A percentile compares a stretch with the other conserved stretches of the same genome.
Evolutionary conservation across 306 rosid genomes (phyloP).

Genomic region (Dryas octopetala): DNA sequence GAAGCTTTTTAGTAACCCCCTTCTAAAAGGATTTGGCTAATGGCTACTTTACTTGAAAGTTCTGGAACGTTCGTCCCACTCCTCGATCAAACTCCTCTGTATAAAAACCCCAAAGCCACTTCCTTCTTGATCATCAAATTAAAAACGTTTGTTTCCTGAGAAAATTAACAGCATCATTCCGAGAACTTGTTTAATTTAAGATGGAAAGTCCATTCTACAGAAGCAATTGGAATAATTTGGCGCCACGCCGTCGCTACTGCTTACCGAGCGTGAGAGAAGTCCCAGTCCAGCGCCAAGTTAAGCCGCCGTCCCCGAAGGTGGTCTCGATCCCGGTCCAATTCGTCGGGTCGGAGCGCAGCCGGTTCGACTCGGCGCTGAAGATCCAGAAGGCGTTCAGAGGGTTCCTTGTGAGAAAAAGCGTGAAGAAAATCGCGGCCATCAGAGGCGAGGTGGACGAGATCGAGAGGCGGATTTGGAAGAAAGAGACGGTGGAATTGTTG

Average conservation of each 20-base stretch:
- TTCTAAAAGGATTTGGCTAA: too few relatives aligned
- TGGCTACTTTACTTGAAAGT: constrained; percentile 19
- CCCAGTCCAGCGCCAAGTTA: constrained; percentile 17
- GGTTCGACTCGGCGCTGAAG: constrained; percentile 38
- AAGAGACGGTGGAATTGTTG: constrained; percentile 31
- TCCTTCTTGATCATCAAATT: background rate
- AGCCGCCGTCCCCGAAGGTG: constrained; percentile 38
- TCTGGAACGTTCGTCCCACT: constrained; percentile 43
- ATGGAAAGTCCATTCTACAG: constrained; percentile 32
- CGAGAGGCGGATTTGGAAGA: constrained; percentile 26
- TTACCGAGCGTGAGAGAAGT: constrained; percentile 6
- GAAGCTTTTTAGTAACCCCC: constrained; percentile 1
- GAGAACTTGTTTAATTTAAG: too few relatives aligned
- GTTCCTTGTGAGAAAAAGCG: constrained; percentile 50
- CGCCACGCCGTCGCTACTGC: constrained; percentile 3
- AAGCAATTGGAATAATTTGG: constrained; percentile 21
- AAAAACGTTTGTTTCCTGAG: background rate
- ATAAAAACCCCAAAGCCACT: background rate
- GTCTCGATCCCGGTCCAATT: constrained; percentile 60
- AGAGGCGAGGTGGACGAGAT: constrained; percentile 47
- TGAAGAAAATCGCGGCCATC: constrained; percentile 51
- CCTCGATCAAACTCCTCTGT: background rate
- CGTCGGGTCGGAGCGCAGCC: constrained; percentile 31
- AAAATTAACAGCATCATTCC: background rate
- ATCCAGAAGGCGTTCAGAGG: constrained; percentile 68